Conservation (phyloP, 805 yeast species). For the Cyberlindnera samutprakarnensis region DNA sequence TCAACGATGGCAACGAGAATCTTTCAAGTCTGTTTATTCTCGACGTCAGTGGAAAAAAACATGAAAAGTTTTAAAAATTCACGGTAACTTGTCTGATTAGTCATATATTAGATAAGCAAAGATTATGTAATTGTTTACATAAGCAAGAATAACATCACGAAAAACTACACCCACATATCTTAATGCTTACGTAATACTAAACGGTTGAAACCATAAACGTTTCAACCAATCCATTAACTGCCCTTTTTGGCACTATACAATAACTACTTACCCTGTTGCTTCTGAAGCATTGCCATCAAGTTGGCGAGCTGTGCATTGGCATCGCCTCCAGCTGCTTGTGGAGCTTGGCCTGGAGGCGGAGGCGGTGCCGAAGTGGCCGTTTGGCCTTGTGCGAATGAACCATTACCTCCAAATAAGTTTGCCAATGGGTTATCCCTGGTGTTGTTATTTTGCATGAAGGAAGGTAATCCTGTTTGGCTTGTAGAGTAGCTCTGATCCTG, state of each 20-base stretch:
- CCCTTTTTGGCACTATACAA: neutral
- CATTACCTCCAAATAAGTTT: slow-evolving; percentile 32
- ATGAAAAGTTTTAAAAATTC: slow-evolving; percentile 1
- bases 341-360: slow-evolving; percentile 6
- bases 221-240: too few relatives aligned
- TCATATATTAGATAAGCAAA: too few relatives aligned
- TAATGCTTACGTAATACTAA: too few relatives aligned
- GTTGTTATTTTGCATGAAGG: slow-evolving; percentile 27
- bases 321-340: slow-evolving; percentile 17
- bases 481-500: slow-evolving; percentile 26
- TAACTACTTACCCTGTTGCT: slow-evolving; percentile 21
- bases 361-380: slow-evolving; percentile 10
- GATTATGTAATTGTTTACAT: too few relatives aligned
- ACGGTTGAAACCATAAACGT: too few relatives aligned
- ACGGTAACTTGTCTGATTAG: too few relatives aligned
- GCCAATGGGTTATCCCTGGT: slow-evolving; percentile 41
- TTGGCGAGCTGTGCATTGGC: slow-evolving; percentile 34
- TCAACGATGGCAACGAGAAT: too few relatives aligned
- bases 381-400: slow-evolving; percentile 8
- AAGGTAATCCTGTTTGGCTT: slow-evolving; percentile 18
- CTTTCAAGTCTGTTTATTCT: slow-evolving; percentile 3
- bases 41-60: neutral
- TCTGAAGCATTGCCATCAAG: slow-evolving; percentile 34
- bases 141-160: too few relatives aligned
- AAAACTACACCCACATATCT: too few relatives aligned